phyloP scores from a whole-genome alignment of 1,139 yeast genomes.

The Schwanniomyces etchellsii region DNA sequence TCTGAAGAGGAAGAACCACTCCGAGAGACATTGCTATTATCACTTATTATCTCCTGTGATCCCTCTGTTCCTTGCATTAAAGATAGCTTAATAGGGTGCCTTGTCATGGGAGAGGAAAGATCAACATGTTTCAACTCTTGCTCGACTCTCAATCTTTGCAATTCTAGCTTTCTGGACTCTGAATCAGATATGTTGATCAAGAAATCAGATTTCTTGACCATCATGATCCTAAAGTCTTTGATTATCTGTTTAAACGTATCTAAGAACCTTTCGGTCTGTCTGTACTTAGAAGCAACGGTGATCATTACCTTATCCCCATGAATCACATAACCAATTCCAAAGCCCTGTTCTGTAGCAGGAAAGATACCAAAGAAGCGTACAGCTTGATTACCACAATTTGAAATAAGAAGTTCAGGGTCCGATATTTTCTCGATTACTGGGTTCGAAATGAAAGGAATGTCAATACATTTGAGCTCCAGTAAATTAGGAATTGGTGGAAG shows the following conservation, averaged over 20 bases:
- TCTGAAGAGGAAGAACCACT: conserved; percentile 2
- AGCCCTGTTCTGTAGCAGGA: conserved; percentile 71
- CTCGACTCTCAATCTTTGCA: conserved; percentile 30
- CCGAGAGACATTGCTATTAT: conserved; percentile 12
- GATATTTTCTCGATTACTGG: conserved; percentile 42
- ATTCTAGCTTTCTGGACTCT: conserved; percentile 26
- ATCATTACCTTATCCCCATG: conserved; percentile 55
- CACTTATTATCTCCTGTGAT: conserved; percentile 9
- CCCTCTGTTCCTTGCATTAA: conserved; percentile 16
- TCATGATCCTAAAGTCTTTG: conserved; percentile 44
- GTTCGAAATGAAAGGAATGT: conserved; percentile 55
- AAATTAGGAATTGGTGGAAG: conserved; percentile 22
- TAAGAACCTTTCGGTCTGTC: conserved; percentile 66
- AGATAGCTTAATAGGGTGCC: conserved; percentile 33
- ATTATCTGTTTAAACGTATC: conserved; percentile 59
- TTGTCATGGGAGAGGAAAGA: conserved; percentile 23
- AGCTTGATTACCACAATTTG: conserved; percentile 78
- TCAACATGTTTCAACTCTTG: conserved; percentile 30
- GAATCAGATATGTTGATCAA: conserved; percentile 30
- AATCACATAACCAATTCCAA: conserved; percentile 71
- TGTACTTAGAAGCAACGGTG: conserved; percentile 66
- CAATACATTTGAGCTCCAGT: conserved; percentile 8
- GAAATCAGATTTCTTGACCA: conserved; percentile 35
- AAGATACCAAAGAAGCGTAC: conserved; percentile 69
- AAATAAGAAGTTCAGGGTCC: conserved; percentile 37